Conservation (phyloP, 139 green algal species). For the Coccomyxa sp. region DNA sequence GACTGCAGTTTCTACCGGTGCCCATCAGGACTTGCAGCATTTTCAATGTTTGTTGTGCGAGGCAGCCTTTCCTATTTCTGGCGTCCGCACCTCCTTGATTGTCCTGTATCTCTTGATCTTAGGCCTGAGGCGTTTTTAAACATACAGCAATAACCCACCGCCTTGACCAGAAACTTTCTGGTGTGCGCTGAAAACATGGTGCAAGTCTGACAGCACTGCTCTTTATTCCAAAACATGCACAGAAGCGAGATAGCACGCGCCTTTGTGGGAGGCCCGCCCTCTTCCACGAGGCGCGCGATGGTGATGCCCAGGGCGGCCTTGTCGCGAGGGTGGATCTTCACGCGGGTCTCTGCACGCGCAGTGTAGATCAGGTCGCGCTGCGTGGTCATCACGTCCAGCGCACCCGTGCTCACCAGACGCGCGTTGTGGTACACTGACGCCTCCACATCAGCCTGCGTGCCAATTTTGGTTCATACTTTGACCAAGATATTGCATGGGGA, state of each 20-base stretch:
- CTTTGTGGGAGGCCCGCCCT: conserved; percentile 41
- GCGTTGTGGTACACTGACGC: conserved; percentile 38
- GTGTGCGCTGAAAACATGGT: background rate
- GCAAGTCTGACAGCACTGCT: background rate
- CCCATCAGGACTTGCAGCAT: too few species aligned
- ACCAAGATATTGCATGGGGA: background rate
- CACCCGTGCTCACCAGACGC: conserved; percentile 44
- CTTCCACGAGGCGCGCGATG: conserved; percentile 39
- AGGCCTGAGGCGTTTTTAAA: too few species aligned
- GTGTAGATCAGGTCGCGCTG: conserved; percentile 70
- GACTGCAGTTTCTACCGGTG: too few species aligned
- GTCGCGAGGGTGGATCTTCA: conserved; percentile 32
- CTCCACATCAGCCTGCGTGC: conserved; percentile 47
- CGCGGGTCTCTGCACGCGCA: conserved; percentile 49
- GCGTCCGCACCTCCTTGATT: too few species aligned
- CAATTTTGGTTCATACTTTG: background rate
- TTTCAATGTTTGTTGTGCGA: too few species aligned
- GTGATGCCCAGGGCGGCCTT: conserved; percentile 36
- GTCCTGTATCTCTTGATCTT: too few species aligned
- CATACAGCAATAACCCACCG: background rate
- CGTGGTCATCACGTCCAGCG: conserved; percentile 60
- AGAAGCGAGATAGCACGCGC: background rate
- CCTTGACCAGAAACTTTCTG: background rate
- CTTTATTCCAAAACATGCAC: background rate
- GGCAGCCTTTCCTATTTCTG: too few species aligned